Conservation (phyloP, 2,329 filamentous ascomycete species). For the Alternaria infectoria region DNA sequence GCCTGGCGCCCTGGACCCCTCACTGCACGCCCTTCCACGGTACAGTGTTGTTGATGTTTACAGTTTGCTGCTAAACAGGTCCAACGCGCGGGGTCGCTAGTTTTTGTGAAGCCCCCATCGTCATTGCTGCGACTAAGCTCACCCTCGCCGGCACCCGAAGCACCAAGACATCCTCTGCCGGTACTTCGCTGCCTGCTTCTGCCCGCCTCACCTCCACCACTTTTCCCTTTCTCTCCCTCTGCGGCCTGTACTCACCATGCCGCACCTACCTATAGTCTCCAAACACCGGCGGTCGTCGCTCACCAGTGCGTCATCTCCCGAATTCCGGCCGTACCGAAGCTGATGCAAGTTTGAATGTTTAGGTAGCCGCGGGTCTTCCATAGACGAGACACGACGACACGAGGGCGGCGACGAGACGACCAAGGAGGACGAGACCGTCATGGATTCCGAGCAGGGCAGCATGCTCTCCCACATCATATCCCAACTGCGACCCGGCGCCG, state of each 20-base stretch:
- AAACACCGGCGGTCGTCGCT: slow-evolving; percentile 34
- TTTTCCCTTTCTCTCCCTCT: background rate
- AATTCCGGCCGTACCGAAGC: slow-evolving; percentile 17
- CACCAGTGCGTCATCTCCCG: slow-evolving; percentile 35
- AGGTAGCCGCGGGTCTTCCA: slow-evolving; percentile 52
- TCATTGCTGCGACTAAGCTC: slow-evolving; percentile 31
- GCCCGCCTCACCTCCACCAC: background rate
- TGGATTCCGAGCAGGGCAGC: slow-evolving; percentile 94
- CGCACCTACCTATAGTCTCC: slow-evolving; percentile 31
- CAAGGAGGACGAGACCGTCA: slow-evolving; percentile 73
- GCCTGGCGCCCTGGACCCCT: background rate
- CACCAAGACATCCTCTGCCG: slow-evolving; percentile 20
- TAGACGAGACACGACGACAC: slow-evolving; percentile 45
- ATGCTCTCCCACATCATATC: slow-evolving; percentile 97
- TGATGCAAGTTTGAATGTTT: slow-evolving; percentile 20
- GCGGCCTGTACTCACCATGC: slow-evolving; percentile 43
- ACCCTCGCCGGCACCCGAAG: slow-evolving; percentile 19
- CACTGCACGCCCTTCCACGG: background rate
- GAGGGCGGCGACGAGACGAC: slow-evolving; percentile 48
- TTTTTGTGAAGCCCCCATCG: slow-evolving; percentile 30
- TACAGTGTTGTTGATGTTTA: slow-evolving; percentile 10
- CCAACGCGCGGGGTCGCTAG: slow-evolving; percentile 30
- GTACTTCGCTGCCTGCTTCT: slow-evolving; percentile 14
- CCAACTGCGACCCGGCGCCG: slow-evolving; percentile 91
- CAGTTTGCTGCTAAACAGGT: slow-evolving; percentile 6